Evolutionary conservation across 768 basidiomycete species (phyloP).

Genomic region (Naematelia aurantialba): DNA sequence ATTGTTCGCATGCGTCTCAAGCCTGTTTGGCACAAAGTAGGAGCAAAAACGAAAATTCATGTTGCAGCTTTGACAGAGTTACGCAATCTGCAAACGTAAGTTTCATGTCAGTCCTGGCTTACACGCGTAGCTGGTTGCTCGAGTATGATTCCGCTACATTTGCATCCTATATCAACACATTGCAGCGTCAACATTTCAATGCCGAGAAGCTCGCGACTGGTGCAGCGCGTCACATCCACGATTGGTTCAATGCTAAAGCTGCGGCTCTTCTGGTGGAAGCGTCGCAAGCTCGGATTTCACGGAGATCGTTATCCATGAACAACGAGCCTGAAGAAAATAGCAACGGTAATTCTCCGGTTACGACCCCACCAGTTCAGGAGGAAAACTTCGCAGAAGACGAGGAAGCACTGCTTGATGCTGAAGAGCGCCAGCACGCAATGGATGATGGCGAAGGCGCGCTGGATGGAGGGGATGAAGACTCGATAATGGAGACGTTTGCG

Average conservation of each 20-base stretch:
- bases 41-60: conserved; percentile 83
- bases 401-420: conserved; percentile 36
- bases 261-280: conserved; percentile 66
- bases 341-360: neutral
- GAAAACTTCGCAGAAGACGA: conserved; percentile 59
- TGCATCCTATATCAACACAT: conserved; percentile 83
- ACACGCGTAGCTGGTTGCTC: conserved; percentile 65
- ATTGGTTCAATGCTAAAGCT: conserved; percentile 79
- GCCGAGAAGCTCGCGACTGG: conserved; percentile 49
- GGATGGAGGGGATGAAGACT: conserved; percentile 18
- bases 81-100: conserved; percentile 74
- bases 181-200: conserved; percentile 63
- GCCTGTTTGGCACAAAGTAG: conserved; percentile 94
- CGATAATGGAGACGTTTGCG: conserved; percentile 40
- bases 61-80: conserved; percentile 82
- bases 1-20: conserved; percentile 85
- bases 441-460: conserved; percentile 6
- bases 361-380: conserved; percentile 3
- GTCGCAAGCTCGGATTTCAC: conserved; percentile 39
- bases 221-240: conserved; percentile 35
- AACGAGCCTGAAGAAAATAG: conserved; percentile 29
- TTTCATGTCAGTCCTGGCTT: conserved; percentile 1
- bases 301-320: conserved; percentile 31
- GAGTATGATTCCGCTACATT: conserved; percentile 88
- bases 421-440: conserved; percentile 1